phyloP scores from a whole-genome alignment of 805 yeast species.

The Cyberlindnera mycetangii region DNA sequence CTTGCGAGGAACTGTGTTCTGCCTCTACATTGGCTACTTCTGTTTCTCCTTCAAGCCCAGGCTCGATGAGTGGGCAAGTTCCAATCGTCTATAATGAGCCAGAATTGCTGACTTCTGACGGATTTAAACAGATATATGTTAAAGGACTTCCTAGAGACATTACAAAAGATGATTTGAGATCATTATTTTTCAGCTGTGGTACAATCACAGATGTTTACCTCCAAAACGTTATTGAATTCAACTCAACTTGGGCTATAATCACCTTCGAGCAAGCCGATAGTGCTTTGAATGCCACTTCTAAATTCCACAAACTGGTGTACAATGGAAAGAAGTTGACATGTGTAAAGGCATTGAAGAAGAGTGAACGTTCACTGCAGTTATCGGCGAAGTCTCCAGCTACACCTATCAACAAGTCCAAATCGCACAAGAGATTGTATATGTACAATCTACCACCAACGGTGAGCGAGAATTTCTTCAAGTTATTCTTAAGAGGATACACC shows the following conservation, averaged over 20 bases:
- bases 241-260: constrained; percentile 44
- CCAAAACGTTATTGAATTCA: constrained; percentile 39
- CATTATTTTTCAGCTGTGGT: constrained; percentile 46
- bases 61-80: background rate
- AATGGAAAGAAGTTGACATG: constrained; percentile 30
- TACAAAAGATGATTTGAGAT: constrained; percentile 38
- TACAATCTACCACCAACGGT: constrained; percentile 27
- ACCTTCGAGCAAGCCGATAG: constrained; percentile 44
- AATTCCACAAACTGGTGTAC: constrained; percentile 29
- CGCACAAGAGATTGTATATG: constrained; percentile 18
- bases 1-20: background rate
- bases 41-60: background rate
- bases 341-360: constrained; percentile 28
- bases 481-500: constrained; percentile 24
- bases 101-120: background rate
- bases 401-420: constrained; percentile 1
- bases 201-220: constrained; percentile 49
- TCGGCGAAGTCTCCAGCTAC: background rate
- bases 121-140: constrained; percentile 39
- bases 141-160: constrained; percentile 42
- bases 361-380: constrained; percentile 20
- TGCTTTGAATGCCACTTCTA: constrained; percentile 41
- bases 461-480: constrained; percentile 28
- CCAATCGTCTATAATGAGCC: background rate
- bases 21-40: constrained; percentile 7